Evolutionary conservation across 306 rosid species (phyloP).

Genomic region (Medicago ruthenica): DNA sequence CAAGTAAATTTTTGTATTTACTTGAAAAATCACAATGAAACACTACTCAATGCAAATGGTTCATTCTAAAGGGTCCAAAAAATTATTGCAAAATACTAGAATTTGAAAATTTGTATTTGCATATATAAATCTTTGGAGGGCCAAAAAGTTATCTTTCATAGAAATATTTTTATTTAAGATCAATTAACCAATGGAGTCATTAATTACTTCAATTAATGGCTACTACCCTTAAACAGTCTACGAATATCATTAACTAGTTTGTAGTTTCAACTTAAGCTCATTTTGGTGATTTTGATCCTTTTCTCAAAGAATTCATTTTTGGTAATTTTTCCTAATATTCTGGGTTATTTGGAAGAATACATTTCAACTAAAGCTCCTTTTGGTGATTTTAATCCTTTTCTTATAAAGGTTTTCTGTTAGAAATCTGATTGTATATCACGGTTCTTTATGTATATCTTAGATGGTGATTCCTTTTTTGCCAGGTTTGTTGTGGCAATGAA

Average conservation of each 20-base stretch:
- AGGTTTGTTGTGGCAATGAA: slow-evolving; percentile 87
- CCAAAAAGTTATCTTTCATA: not conserved
- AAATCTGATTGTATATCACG: not conserved
- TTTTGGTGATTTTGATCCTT: too few relatives aligned
- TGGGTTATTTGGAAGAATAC: slow-evolving; percentile 28
- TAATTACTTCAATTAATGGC: slow-evolving; percentile 20
- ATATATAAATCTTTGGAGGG: slow-evolving; percentile 13
- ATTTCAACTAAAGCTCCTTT: slow-evolving; percentile 25
- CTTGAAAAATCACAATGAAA: not conserved
- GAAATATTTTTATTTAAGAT: not conserved
- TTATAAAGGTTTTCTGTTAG: not conserved
- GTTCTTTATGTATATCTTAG: slow-evolving; percentile 18
- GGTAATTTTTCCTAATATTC: slow-evolving; percentile 1
- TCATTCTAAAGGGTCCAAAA: not conserved
- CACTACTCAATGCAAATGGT: slow-evolving; percentile 4
- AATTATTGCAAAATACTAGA: slow-evolving; percentile 8
- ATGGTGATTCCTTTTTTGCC: slow-evolving; percentile 29
- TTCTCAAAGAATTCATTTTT: slow-evolving; percentile 21
- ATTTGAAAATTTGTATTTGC: slow-evolving; percentile 3
- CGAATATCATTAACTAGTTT: slow-evolving; percentile 11
- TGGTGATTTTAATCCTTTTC: slow-evolving; percentile 1
- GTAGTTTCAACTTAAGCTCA: slow-evolving; percentile 4
- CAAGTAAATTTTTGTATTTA: slow-evolving; percentile 54
- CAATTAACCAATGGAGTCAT: slow-evolving; percentile 28
- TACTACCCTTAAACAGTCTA: slow-evolving; percentile 27